phyloP scores from a whole-genome alignment of 345 rosid species.

The Nephelium lappaceum region DNA sequence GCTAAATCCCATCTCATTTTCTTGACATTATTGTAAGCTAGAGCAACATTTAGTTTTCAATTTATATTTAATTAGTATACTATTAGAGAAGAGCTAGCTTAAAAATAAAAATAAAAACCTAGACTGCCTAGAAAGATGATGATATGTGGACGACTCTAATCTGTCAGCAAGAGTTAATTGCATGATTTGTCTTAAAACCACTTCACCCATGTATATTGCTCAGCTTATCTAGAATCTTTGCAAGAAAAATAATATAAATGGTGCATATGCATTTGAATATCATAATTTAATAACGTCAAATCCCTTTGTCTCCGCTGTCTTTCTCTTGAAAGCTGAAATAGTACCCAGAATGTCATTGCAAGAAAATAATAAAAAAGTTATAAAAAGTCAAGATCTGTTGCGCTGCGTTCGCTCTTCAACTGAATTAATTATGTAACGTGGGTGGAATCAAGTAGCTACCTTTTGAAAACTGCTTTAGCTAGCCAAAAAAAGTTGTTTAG shows the following conservation, averaged over 20 bases:
- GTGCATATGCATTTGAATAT: background rate
- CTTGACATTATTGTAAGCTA: no score
- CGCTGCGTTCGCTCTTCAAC: slow-evolving; percentile 5
- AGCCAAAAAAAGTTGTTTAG: background rate
- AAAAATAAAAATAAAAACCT: no score
- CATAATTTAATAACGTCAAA: background rate
- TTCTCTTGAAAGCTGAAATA: slow-evolving; percentile 1
- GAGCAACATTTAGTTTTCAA: no score
- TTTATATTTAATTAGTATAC: no score
- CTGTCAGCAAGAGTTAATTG: background rate
- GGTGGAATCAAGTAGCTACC: slow-evolving; percentile 15
- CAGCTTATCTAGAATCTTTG: slow-evolving; percentile 1
- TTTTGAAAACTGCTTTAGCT: slow-evolving; percentile 14
- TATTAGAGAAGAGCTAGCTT: no score
- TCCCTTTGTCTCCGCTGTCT: background rate
- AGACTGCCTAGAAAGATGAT: background rate
- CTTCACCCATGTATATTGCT: background rate
- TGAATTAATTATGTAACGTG: slow-evolving; percentile 17
- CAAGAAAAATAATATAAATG: background rate
- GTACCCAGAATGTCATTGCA: slow-evolving; percentile 10
- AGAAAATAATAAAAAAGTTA: background rate
- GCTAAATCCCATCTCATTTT: no score
- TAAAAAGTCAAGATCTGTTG: slow-evolving; percentile 18
- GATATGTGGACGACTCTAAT: background rate
- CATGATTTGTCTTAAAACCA: background rate